Evolutionary conservation across 2,329 filamentous ascomycete genomes (phyloP).

Genomic region (Colletotrichum sidae): DNA sequence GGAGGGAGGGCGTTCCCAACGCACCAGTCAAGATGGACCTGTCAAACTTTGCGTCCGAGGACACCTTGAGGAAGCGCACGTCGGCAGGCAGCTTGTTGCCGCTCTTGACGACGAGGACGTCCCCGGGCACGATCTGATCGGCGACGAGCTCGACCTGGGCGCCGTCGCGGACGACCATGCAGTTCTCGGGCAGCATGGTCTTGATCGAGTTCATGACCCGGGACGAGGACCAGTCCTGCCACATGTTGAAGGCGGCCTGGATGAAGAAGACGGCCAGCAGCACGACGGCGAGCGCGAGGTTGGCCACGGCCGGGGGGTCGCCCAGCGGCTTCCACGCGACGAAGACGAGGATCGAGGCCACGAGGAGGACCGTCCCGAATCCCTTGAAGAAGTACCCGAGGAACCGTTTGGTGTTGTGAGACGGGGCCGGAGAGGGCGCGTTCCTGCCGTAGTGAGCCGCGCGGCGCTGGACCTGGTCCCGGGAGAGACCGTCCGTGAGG

Average conservation of each 20-base stretch:
- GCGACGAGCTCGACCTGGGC: constrained; percentile 61
- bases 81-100: constrained; percentile 82
- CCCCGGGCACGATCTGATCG: constrained; percentile 76
- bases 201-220: constrained; percentile 84
- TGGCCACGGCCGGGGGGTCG: constrained; percentile 75
- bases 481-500: constrained; percentile 67
- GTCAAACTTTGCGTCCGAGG: constrained; percentile 78
- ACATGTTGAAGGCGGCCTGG: constrained; percentile 76
- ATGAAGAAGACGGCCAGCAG: constrained; percentile 76
- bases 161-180: constrained; percentile 72
- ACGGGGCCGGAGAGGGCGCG: constrained; percentile 73
- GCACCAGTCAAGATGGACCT: constrained; percentile 77
- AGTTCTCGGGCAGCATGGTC: constrained; percentile 82
- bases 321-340: constrained; percentile 82
- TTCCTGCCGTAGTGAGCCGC: constrained; percentile 74
- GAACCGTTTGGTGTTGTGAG: constrained; percentile 67
- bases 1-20: constrained; percentile 3
- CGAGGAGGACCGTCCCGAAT: constrained; percentile 77
- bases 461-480: constrained; percentile 65
- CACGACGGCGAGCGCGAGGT: constrained; percentile 79
- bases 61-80: constrained; percentile 75
- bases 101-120: constrained; percentile 74
- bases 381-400: constrained; percentile 82
- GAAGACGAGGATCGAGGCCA: constrained; percentile 78
- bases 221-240: constrained; percentile 81